Conservation (phyloP, 108 stramenopile genomes). For the Skeletonema costatum region DNA sequence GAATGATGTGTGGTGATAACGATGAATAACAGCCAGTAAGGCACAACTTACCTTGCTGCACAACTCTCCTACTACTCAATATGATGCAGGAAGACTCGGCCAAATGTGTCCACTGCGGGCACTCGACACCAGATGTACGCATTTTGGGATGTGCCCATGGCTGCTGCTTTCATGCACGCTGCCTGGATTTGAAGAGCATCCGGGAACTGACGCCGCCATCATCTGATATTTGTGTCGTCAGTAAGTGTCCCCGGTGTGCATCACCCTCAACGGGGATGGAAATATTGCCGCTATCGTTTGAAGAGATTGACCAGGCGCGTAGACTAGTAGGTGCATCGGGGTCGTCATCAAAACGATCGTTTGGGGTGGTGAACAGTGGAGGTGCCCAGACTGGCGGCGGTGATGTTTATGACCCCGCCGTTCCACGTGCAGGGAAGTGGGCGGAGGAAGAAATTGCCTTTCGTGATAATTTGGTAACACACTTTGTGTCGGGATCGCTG, state of each 20-base stretch:
- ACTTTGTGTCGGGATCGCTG: constrained; percentile 70
- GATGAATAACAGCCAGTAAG: too few relatives aligned
- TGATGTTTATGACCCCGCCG: constrained; percentile 33
- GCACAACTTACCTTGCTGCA: too few relatives aligned
- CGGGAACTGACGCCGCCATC: neutral
- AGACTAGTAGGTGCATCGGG: neutral
- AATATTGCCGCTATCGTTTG: constrained; percentile 8
- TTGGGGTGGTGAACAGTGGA: neutral
- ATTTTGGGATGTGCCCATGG: constrained; percentile 7
- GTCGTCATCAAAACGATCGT: neutral
- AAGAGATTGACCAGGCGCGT: constrained; percentile 14
- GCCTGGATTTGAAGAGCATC: constrained; percentile 24
- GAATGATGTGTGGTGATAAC: too few relatives aligned
- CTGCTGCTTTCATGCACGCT: constrained; percentile 45
- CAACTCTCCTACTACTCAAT: neutral
- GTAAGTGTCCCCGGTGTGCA: neutral
- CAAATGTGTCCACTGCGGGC: constrained; percentile 4
- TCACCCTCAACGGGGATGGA: neutral
- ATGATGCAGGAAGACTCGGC: neutral
- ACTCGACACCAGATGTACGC: constrained; percentile 10
- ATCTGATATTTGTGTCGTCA: neutral
- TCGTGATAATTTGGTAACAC: constrained; percentile 74
- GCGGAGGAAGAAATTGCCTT: constrained; percentile 76
- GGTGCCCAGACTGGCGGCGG: neutral
- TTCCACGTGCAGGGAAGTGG: constrained; percentile 81